phyloP scores from a whole-genome alignment of 371 early-diverging fungal genomes.

The Vairimorpha necatrix region DNA sequence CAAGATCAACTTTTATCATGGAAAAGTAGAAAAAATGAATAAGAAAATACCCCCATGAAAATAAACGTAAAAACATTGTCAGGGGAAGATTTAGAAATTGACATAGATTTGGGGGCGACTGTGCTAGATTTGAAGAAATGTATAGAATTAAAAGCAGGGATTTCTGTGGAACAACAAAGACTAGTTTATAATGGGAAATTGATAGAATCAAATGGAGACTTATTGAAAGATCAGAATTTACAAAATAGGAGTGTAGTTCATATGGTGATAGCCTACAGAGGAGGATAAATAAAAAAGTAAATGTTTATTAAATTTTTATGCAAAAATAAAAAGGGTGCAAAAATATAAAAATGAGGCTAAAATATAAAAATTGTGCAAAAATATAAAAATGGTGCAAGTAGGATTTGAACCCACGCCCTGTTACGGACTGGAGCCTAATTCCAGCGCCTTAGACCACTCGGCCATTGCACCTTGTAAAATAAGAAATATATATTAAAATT shows the following conservation, averaged over 20 bases:
- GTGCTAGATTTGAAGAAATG: constrained; percentile 48
- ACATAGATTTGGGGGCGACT: constrained; percentile 41
- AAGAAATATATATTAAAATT: not conserved
- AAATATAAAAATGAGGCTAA: too few species aligned
- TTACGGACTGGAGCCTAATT: constrained; percentile 60
- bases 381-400: constrained; percentile 49
- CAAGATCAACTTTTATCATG: constrained; percentile 41
- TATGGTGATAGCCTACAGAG: constrained; percentile 89
- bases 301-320: not conserved
- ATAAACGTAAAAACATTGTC: constrained; percentile 57
- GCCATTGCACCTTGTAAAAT: constrained; percentile 52
- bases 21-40: constrained; percentile 1
- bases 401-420: constrained; percentile 61
- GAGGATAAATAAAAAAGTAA: constrained; percentile 67
- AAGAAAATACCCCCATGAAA: constrained; percentile 28
- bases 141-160: constrained; percentile 48
- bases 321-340: not conserved
- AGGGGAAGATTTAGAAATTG: constrained; percentile 54
- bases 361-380: not conserved
- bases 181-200: constrained; percentile 57
- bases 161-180: constrained; percentile 57
- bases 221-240: constrained; percentile 71
- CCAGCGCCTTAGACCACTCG: constrained; percentile 65
- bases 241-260: constrained; percentile 82
- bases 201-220: constrained; percentile 70